Evolutionary conservation across 1,284 basidiomycete species (phyloP).

Genomic region (Rhodotorula sp.): DNA sequence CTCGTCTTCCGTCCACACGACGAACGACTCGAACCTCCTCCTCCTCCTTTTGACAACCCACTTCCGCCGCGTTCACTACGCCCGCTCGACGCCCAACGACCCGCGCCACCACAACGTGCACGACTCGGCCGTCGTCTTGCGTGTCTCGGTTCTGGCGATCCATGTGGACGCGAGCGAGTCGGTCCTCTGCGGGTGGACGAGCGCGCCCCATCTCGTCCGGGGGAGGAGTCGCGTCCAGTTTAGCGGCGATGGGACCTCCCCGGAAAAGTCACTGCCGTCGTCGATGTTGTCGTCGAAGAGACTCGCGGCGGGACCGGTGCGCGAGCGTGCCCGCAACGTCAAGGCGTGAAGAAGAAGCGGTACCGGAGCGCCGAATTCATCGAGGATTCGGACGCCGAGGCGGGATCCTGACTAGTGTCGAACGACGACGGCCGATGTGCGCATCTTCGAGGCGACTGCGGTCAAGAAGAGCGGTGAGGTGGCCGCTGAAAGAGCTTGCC

Average conservation of each 20-base stretch:
- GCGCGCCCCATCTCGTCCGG: conserved; percentile 8
- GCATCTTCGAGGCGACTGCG: too few species aligned
- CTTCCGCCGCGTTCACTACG: conserved; percentile 17
- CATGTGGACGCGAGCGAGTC: not conserved
- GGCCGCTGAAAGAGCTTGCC: too few species aligned
- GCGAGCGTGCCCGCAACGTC: too few species aligned
- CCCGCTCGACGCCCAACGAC: conserved; percentile 14
- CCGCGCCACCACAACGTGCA: not conserved
- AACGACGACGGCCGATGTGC: too few species aligned
- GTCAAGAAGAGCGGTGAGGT: too few species aligned
- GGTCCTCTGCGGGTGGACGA: conserved; percentile 6
- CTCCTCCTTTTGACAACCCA: not conserved
- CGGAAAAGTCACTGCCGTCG: too few species aligned
- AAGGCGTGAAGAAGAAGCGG: not conserved
- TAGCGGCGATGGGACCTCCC: too few species aligned
- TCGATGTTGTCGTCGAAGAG: too few species aligned
- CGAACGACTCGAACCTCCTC: not conserved
- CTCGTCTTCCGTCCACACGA: too few species aligned
- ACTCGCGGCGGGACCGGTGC: too few species aligned
- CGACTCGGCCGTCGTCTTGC: not conserved
- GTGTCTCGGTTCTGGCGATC: conserved; percentile 4
- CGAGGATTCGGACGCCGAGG: not conserved
- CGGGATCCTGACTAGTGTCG: not conserved
- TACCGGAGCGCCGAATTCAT: not conserved
- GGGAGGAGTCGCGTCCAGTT: not conserved